phyloP scores from a whole-genome alignment of 257 asterid genomes.

The Marsdenia floribunda region DNA sequence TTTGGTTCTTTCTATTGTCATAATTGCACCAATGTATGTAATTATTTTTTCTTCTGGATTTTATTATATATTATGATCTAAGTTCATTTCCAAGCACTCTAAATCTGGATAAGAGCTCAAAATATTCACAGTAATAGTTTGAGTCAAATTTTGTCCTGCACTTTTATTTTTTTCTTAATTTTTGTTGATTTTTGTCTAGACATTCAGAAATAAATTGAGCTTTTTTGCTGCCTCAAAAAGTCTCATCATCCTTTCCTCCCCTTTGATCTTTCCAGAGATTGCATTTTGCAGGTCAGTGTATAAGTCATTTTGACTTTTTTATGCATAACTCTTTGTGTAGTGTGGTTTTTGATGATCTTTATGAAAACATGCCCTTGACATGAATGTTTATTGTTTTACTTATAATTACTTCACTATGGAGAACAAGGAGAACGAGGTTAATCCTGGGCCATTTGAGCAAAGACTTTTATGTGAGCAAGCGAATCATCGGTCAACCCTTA shows the following conservation, averaged over 20 bases:
- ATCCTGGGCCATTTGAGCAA: no score
- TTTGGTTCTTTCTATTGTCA: no score
- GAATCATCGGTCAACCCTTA: no score
- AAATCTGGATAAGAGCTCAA: background rate
- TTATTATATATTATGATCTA: no score
- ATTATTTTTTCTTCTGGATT: background rate
- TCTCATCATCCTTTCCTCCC: constrained; percentile 83
- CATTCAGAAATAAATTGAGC: constrained; percentile 73
- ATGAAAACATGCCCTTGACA: no score
- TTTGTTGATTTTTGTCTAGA: constrained; percentile 60
- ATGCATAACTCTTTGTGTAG: background rate
- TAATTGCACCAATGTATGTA: background rate
- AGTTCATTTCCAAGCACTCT: no score
- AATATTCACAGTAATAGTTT: background rate
- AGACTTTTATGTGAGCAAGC: no score
- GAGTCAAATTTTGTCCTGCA: background rate
- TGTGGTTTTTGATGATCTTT: background rate
- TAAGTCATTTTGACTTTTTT: background rate
- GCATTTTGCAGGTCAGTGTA: constrained; percentile 87
- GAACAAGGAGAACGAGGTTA: no score
- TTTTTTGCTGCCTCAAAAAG: constrained; percentile 97
- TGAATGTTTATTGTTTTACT: no score
- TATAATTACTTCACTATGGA: no score
- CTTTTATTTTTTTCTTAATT: constrained; percentile 7
- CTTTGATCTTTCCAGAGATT: constrained; percentile 93